Base-by-base conservation (phyloP, 1,139 yeast genomes). In the Hyphopichia pseudoburtonii region DNA sequence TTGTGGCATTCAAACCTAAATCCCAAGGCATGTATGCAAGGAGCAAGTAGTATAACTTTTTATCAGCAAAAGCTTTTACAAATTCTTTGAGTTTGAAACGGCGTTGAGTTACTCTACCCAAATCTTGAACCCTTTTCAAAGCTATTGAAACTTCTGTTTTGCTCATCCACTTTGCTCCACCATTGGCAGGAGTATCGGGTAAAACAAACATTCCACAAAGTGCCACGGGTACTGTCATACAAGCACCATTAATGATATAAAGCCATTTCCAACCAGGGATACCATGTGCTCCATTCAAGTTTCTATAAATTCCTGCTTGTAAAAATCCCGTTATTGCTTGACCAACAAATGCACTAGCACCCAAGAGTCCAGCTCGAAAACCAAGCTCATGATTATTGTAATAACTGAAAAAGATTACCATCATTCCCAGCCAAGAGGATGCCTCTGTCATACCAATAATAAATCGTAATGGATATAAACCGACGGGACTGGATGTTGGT, bases 1-100 rank as follows among this genome's bases (percentile, higher is more conserved):
- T 57, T 7, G 60, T 53, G 1, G 56, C 50, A 34, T 50, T 56
- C 53, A 46, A 71, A 63, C 73, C 73, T 67, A 31, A 69, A 40
- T 16, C 66, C 47, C 43, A 71, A 3, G 38, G 38, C 32, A 35
- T 32, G 18, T 34, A 34, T 5, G 36, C 36, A n/a, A 34, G 18
- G 5, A 34, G 9, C 12, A 34, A 23, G 14, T 26, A 18, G 28
- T 35, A 35, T 54, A 17, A 62, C 60, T 71, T 71, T 75, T 76
- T 71, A 30, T 70, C 63, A 12, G 59, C 47, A 27, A 71, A 48
- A 24, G 71, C 62, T 27, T 57, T 56, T 12, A 50, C 37, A 36
- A 44, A 46, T 5, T 40, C 40, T 30, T 44, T 41, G 12, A 44
- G 30, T 10, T 37, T 33, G 26, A 35, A 36, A 11, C 41, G 34